phyloP scores from a whole-genome alignment of 257 asterid genomes.

The Sherardia arvensis region DNA sequence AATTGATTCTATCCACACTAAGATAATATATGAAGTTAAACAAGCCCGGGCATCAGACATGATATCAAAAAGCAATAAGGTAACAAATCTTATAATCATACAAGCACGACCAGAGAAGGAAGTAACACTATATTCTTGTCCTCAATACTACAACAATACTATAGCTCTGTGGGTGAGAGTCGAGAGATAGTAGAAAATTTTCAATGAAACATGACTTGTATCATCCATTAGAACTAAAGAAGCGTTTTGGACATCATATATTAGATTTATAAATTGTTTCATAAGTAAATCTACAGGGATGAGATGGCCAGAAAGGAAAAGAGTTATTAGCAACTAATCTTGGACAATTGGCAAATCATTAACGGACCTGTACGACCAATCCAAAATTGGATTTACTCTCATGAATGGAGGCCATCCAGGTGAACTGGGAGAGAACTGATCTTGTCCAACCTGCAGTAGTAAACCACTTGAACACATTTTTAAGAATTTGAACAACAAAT shows the following conservation, averaged over 20 bases:
- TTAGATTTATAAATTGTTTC: background rate
- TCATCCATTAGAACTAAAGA: background rate
- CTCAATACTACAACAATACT: background rate
- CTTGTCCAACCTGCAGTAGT: conserved; percentile 74
- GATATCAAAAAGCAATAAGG: background rate
- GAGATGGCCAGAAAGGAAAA: background rate
- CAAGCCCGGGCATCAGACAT: background rate
- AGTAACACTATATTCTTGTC: background rate
- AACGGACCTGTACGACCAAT: conserved; percentile 89
- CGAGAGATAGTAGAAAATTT: background rate
- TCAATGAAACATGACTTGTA: background rate
- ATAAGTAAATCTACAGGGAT: background rate
- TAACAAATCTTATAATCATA: background rate
- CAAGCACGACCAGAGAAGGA: background rate
- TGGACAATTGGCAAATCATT: background rate
- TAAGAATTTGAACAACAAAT: background rate
- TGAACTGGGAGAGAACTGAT: conserved; percentile 92
- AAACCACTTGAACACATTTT: conserved; percentile 4
- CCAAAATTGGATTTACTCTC: conserved; percentile 96
- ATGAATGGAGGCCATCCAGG: conserved; percentile 96
- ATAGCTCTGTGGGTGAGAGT: no score
- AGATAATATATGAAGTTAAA: background rate
- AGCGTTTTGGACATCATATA: background rate
- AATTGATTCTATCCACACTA: background rate
- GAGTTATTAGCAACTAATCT: background rate